phyloP scores from a whole-genome alignment of 2,329 filamentous ascomycete genomes.

The Cladosporium velox region DNA sequence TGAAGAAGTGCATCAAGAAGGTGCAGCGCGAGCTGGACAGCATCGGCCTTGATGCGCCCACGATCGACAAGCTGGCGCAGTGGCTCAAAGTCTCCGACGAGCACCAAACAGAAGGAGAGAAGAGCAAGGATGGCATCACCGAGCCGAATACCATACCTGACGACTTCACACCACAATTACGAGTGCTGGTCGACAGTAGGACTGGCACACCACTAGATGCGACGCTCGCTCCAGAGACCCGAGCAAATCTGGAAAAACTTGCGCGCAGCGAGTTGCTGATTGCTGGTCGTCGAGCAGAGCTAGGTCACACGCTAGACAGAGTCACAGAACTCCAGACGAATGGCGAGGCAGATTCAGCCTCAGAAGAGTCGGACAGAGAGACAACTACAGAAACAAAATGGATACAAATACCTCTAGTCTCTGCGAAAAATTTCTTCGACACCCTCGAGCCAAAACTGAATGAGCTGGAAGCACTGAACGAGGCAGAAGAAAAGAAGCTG shows the following conservation, averaged over 20 bases:
- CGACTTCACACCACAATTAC: conserved; percentile 66
- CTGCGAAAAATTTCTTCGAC: conserved; percentile 78
- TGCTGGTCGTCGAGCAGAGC: conserved; percentile 36
- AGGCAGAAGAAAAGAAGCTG: conserved; percentile 65
- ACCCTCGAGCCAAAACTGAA: conserved; percentile 71
- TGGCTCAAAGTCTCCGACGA: conserved; percentile 32
- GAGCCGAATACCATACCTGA: conserved; percentile 30
- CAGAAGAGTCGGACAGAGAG: conserved; percentile 12
- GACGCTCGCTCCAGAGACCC: conserved; percentile 65
- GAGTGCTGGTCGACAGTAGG: conserved; percentile 66
- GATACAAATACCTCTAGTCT: conserved; percentile 75
- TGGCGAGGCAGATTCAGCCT: not conserved
- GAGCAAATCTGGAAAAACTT: conserved; percentile 63
- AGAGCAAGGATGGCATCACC: conserved; percentile 30
- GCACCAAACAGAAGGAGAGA: conserved; percentile 5
- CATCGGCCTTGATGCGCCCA: conserved; percentile 71
- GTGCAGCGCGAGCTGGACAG: conserved; percentile 70
- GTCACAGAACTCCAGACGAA: not conserved
- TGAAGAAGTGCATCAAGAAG: conserved; percentile 87
- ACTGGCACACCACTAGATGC: conserved; percentile 71
- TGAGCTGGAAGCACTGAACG: conserved; percentile 68
- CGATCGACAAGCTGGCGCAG: conserved; percentile 64
- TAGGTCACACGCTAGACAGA: conserved; percentile 23
- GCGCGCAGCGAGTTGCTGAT: conserved; percentile 51
- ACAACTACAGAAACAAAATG: conserved; percentile 33